Evolutionary conservation across 2,329 filamentous ascomycete species (phyloP).

Genomic region (Phialophora chinensis): DNA sequence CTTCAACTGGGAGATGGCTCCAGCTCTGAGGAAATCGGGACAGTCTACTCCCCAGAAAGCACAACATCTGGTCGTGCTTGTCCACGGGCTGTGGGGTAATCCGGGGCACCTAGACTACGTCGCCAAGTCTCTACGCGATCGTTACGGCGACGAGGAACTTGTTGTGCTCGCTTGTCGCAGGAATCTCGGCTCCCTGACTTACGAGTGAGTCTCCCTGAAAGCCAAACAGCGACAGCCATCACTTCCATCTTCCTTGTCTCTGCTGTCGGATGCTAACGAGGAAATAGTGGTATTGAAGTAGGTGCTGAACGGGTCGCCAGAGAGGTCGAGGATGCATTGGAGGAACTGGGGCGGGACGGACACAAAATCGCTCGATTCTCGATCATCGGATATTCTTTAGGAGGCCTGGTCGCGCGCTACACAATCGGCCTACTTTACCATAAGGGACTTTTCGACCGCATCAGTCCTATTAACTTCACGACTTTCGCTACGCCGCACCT

Average conservation of each 20-base stretch:
- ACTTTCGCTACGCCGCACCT: slow-evolving; percentile 88
- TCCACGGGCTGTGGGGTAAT: slow-evolving; percentile 69
- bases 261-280: background rate
- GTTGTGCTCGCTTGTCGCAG: slow-evolving; percentile 62
- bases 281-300: slow-evolving; percentile 63
- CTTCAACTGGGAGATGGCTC: slow-evolving; percentile 36
- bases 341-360: slow-evolving; percentile 63
- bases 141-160: slow-evolving; percentile 57
- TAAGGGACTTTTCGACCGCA: slow-evolving; percentile 76
- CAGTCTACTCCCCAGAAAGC: slow-evolving; percentile 39
- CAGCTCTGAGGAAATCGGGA: slow-evolving; percentile 26
- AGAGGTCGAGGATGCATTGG: slow-evolving; percentile 67
- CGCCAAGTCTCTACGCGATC: slow-evolving; percentile 57
- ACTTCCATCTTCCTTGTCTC: background rate
- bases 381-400: slow-evolving; percentile 86
- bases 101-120: slow-evolving; percentile 60
- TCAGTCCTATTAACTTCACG: slow-evolving; percentile 90
- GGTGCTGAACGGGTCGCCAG: slow-evolving; percentile 70
- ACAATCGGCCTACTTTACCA: slow-evolving; percentile 82
- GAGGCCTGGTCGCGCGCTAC: slow-evolving; percentile 85
- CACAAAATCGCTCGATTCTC: slow-evolving; percentile 80
- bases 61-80: slow-evolving; percentile 66
- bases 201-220: background rate
- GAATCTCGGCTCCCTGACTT: slow-evolving; percentile 62
- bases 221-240: background rate